These are phyloP conservation scores for Tetrapisispora iriomotensis DNA, from an alignment of 805 yeast species.

Conservation along the genomic window DNA sequence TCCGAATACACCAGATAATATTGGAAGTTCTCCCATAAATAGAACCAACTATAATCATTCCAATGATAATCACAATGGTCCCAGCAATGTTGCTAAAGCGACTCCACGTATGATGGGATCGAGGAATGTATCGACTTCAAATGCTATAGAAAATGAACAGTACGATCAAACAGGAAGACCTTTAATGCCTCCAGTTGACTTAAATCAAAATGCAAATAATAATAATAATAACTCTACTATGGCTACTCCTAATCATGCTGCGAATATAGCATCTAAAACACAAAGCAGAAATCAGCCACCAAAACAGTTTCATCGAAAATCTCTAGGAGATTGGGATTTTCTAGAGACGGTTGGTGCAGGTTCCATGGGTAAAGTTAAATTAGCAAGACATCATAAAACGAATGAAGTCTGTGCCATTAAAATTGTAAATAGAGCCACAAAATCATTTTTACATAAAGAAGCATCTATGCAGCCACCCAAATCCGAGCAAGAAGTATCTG, in stretches of 20 bases:
- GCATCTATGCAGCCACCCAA: conserved; percentile 57
- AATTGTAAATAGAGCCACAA: conserved; percentile 84
- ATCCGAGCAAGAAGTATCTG: conserved; percentile 46
- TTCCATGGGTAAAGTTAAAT: conserved; percentile 96
- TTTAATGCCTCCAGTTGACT: conserved; percentile 6
- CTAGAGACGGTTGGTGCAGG: conserved; percentile 95
- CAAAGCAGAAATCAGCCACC: conserved; percentile 3
- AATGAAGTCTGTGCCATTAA: conserved; percentile 84
- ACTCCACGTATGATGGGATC: conserved; percentile 29
- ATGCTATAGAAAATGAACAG: not conserved
- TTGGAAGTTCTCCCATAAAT: not conserved
- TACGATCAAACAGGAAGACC: conserved; percentile 3
- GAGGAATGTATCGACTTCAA: conserved; percentile 3
- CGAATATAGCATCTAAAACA: not conserved
- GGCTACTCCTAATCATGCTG: not conserved
- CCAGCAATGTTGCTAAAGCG: conserved; percentile 25
- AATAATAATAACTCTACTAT: not conserved
- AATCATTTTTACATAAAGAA: conserved; percentile 62
- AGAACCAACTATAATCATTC: not conserved
- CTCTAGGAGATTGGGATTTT: conserved; percentile 96
- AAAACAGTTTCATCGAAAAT: conserved; percentile 60
- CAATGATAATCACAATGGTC: conserved; percentile 1
- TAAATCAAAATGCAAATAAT: not conserved
- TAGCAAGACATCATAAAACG: conserved; percentile 78
- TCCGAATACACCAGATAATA: not conserved